Conservation (phyloP, 169 alveolate genomes). For the Cryptosporidium xiaoi region DNA sequence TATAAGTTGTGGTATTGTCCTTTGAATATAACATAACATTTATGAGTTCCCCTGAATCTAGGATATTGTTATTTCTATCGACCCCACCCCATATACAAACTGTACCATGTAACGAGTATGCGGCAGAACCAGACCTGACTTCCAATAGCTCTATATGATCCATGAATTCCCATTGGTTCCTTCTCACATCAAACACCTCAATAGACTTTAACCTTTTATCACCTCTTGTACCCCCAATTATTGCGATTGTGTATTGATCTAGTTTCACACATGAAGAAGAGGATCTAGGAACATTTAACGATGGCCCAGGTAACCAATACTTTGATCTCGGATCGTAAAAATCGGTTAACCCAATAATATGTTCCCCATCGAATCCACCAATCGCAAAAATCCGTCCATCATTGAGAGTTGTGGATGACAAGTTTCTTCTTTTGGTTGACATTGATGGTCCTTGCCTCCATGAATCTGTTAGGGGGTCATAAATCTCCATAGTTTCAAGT, state of each 20-base stretch:
- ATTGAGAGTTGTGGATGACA: constrained; percentile 22
- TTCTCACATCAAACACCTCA: constrained; percentile 52
- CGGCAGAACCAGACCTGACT: constrained; percentile 51
- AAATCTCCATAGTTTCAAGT: constrained; percentile 40
- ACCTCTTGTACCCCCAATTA: constrained; percentile 66
- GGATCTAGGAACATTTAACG: constrained; percentile 43
- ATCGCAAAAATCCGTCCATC: constrained; percentile 67
- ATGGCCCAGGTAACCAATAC: constrained; percentile 39
- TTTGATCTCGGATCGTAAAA: constrained; percentile 61
- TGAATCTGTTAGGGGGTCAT: constrained; percentile 53
- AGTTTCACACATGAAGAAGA: constrained; percentile 63
- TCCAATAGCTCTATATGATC: constrained; percentile 45
- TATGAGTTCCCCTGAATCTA: constrained; percentile 51
- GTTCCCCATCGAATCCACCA: constrained; percentile 58
- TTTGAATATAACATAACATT: constrained; percentile 14
- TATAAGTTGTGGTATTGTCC: constrained; percentile 30
- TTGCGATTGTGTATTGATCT: constrained; percentile 28
- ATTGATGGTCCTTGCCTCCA: constrained; percentile 69
- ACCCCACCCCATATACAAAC: constrained; percentile 67
- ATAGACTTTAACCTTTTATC: constrained; percentile 46
- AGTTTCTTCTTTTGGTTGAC: constrained; percentile 47
- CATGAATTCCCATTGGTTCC: constrained; percentile 59
- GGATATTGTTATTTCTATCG: constrained; percentile 18
- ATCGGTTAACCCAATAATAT: constrained; percentile 22
- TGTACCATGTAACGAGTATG: constrained; percentile 42